Conservation (phyloP, 345 rosid species). For the Excoecaria cochinchinensis region DNA sequence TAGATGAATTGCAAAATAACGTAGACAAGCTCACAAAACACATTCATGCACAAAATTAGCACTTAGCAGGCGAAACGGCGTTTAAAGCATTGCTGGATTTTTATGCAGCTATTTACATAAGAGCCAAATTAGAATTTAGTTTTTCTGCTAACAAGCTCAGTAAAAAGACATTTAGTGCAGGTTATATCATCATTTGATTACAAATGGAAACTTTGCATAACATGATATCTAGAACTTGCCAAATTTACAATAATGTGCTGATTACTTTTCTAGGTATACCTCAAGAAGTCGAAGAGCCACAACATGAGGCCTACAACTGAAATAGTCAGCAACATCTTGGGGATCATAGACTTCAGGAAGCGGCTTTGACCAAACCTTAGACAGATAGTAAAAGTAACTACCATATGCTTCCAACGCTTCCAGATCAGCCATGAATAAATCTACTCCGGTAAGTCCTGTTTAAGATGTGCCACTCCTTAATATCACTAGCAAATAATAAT, state of each 20-base stretch:
- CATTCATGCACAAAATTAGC: neutral
- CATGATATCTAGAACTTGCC: neutral
- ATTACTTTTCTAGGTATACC: conserved; percentile 38
- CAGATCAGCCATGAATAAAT: conserved; percentile 88
- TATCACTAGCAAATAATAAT: conserved; percentile 11
- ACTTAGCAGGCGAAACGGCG: neutral
- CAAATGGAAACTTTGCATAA: neutral
- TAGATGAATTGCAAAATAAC: neutral
- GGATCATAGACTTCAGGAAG: conserved; percentile 87
- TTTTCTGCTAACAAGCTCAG: neutral
- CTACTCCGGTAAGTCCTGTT: conserved; percentile 74
- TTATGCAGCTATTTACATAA: neutral
- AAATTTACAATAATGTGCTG: neutral
- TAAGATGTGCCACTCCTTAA: conserved; percentile 12
- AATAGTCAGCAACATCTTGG: conserved; percentile 68
- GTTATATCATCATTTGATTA: neutral
- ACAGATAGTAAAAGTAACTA: conserved; percentile 53
- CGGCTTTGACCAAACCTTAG: conserved; percentile 83
- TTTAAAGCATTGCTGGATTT: neutral
- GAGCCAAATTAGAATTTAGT: neutral
- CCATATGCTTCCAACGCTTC: conserved; percentile 83
- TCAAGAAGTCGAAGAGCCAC: conserved; percentile 82
- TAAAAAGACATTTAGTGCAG: neutral
- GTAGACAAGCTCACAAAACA: neutral
- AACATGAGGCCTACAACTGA: conserved; percentile 85